Conservation (phyloP, 495 filamentous ascomycete genomes). For the Podospora pseudopauciseta region DNA sequence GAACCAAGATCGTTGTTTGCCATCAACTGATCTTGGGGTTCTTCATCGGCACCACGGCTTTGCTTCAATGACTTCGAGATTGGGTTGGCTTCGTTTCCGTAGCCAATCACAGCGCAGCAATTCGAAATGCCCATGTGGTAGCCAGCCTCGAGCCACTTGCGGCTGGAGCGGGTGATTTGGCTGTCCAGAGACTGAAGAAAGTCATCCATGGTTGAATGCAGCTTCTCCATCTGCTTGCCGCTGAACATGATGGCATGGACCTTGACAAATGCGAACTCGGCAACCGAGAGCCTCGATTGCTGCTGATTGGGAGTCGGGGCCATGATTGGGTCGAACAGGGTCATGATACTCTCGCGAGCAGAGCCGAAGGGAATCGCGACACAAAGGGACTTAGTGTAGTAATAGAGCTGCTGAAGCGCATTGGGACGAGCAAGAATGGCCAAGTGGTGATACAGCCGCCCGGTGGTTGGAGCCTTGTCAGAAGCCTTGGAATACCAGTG, state of each 20-base stretch:
- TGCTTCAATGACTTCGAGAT: conserved; percentile 33
- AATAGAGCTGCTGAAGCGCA: conserved; percentile 68
- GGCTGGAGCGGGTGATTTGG: conserved; percentile 55
- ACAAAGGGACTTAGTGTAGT: conserved; percentile 56
- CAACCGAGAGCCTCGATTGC: conserved; percentile 14
- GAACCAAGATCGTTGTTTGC: conserved; percentile 20
- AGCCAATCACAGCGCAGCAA: conserved; percentile 38
- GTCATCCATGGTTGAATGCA: conserved; percentile 43
- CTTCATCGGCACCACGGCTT: conserved; percentile 2
- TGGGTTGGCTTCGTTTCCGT: conserved; percentile 38
- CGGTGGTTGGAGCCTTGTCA: conserved; percentile 64
- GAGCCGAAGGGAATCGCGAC: conserved; percentile 55
- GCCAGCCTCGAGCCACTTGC: conserved; percentile 64
- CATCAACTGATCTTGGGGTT: conserved; percentile 23
- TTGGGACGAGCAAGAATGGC: conserved; percentile 77
- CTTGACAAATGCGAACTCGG: conserved; percentile 55
- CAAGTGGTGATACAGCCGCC: conserved; percentile 79
- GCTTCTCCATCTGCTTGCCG: conserved; percentile 44
- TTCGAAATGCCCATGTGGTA: conserved; percentile 58
- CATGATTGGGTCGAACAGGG: conserved; percentile 67
- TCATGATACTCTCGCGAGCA: conserved; percentile 65
- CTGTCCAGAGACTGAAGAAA: conserved; percentile 55
- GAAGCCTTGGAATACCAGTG: conserved; percentile 81
- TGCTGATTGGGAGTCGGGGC: conserved; percentile 41
- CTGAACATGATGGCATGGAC: conserved; percentile 66